A percentile compares a stretch with the other conserved stretches of the same genome.
Conservation (phyloP, 495 filamentous ascomycete species). For the Penicillium ucsense region DNA sequence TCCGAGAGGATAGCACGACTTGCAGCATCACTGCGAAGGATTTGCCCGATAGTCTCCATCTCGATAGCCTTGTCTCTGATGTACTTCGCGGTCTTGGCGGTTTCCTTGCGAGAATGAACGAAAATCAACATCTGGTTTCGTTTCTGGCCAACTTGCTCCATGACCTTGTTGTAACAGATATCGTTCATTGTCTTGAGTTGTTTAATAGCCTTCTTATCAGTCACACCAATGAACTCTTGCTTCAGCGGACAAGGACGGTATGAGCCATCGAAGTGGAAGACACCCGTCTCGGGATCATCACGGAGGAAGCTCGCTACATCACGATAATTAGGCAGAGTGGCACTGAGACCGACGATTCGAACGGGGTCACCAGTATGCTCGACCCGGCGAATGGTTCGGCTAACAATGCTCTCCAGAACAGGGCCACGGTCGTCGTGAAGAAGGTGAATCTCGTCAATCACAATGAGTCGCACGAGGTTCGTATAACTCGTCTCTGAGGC, state of each 20-base stretch:
- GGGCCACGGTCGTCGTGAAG: constrained; percentile 96
- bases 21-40: constrained; percentile 85
- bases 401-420: constrained; percentile 94
- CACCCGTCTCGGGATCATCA: constrained; percentile 72
- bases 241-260: constrained; percentile 86
- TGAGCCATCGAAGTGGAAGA: constrained; percentile 95
- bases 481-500: constrained; percentile 96
- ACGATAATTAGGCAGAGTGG: constrained; percentile 91
- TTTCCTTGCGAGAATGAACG: constrained; percentile 96
- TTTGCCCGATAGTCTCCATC: constrained; percentile 91
- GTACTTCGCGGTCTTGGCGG: constrained; percentile 92
- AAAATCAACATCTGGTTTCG: constrained; percentile 98
- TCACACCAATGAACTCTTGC: constrained; percentile 97
- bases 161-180: constrained; percentile 92
- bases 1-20: constrained; percentile 79
- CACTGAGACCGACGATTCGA: constrained; percentile 83
- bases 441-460: constrained; percentile 97
- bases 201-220: constrained; percentile 97
- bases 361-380: constrained; percentile 91
- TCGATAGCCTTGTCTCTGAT: constrained; percentile 93
- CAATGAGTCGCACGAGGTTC: constrained; percentile 85
- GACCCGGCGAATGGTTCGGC: constrained; percentile 79
- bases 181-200: constrained; percentile 99
- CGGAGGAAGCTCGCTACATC: constrained; percentile 96
- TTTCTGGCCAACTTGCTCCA: constrained; percentile 88